A percentile compares a stretch with the other conserved stretches of the same genome.
Conservation (phyloP, 768 basidiomycete genomes). For the Xerocomellus amylosporus region DNA sequence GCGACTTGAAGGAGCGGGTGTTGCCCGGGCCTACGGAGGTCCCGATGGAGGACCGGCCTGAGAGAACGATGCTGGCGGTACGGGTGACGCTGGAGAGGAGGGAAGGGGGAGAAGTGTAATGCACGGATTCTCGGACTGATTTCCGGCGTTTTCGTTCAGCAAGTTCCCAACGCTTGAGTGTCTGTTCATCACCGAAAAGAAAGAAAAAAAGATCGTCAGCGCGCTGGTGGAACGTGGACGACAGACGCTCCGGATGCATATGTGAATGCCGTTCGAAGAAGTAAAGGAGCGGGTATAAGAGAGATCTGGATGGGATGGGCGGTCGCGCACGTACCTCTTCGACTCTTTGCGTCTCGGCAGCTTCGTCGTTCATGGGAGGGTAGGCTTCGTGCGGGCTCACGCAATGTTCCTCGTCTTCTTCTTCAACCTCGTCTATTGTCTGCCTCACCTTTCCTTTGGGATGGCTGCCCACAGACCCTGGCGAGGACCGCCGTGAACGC, state of each 20-base stretch:
- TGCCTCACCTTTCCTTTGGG: conserved; percentile 36
- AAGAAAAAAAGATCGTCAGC: neutral
- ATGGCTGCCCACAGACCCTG: conserved; percentile 3
- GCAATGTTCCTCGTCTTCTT: conserved; percentile 28
- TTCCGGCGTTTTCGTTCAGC: conserved; percentile 76
- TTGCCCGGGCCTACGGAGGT: conserved; percentile 27
- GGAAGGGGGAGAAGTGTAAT: conserved; percentile 34
- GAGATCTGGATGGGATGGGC: neutral
- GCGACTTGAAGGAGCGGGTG: conserved; percentile 46
- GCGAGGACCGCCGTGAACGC: conserved; percentile 19
- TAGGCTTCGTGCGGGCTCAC: conserved; percentile 38
- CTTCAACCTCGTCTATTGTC: conserved; percentile 12
- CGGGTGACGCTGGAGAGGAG: conserved; percentile 57
- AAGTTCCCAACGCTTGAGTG: conserved; percentile 72
- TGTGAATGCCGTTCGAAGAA: neutral
- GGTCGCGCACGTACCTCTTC: conserved; percentile 57
- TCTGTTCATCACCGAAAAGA: conserved; percentile 41
- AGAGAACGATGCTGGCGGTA: conserved; percentile 59
- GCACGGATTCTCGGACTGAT: conserved; percentile 58
- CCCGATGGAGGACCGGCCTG: conserved; percentile 37
- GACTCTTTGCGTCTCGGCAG: conserved; percentile 63
- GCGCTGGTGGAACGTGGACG: neutral
- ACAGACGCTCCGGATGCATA: neutral
- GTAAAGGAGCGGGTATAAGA: neutral
- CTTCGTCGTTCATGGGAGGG: conserved; percentile 66